Evolutionary conservation across 768 basidiomycete genomes (phyloP), one percentile per base, ranked within the genome.

Genomic region (Tylopilus vinaceipallidus): DNA sequence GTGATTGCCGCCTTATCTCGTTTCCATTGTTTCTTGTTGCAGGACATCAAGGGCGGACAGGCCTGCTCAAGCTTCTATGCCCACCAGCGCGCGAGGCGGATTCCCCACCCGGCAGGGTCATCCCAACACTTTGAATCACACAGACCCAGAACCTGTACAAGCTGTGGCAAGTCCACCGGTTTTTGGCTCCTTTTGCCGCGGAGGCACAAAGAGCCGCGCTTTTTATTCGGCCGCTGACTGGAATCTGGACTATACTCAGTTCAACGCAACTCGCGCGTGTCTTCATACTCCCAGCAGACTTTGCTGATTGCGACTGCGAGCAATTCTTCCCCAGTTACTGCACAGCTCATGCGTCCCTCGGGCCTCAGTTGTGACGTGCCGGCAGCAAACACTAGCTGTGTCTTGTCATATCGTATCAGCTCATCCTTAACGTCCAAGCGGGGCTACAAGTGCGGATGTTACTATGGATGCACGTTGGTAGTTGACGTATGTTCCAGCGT

Each of bases 371-470:
- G 10, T 30, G 37, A 26, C 20, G 24, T 16, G 8, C 24, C 23
- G 17, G 29, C 20, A 6, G 26, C 32, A 22, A 32, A 35, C 20
- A 45, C 32, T 13, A 36, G 26, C 27, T 32, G 42, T 19, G 69
- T 23, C 38, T 76, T 39, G 69, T 79, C 53, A 65, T n/a, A 68
- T 77, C 47, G 36, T 56, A 12, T 66, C 68, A 22, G 29, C 50
- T 43, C 36, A 53, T 16, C 53, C 54, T 32, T 84, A 82, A 56
- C 82, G 81, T 35, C 49, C 61, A 49, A 74, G 62, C 56, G 74
- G 80, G 56, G 80, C 83, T 46, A 77, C 76, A 3, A 22, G 52
- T 57, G 27, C 57, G 82, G 79, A 50, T 33, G 71, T 67, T 19
- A 12, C 24, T 17, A 6, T 17, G 12, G 20, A 22, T 16, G 30